These are phyloP conservation scores for Plantago elongata DNA, from an alignment of 257 asterid genomes.

Conservation along the genomic window DNA sequence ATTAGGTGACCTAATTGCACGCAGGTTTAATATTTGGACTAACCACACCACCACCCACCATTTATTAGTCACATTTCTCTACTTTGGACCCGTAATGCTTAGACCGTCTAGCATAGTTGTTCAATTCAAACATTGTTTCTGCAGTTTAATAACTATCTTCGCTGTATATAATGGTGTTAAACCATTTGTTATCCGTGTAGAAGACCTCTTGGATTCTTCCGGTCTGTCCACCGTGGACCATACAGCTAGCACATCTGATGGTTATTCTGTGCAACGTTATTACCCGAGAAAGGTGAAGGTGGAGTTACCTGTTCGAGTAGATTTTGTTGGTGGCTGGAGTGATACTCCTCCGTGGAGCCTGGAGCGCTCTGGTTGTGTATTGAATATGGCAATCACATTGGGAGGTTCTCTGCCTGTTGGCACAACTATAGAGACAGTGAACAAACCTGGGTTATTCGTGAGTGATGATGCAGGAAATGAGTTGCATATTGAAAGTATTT, in stretches of 20 bases:
- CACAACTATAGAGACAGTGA: slow-evolving; percentile 58
- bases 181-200: slow-evolving; percentile 26
- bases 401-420: slow-evolving; percentile 82
- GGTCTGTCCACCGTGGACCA: slow-evolving; percentile 20
- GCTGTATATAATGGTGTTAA: not conserved
- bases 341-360: slow-evolving; percentile 99
- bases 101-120: no score
- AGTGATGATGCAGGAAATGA: slow-evolving; percentile 65
- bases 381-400: slow-evolving; percentile 86
- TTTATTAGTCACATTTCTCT: no score
- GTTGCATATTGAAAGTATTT: slow-evolving; percentile 37
- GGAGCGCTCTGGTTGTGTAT: slow-evolving; percentile 91
- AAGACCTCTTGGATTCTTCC: slow-evolving; percentile 38
- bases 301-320: slow-evolving; percentile 93
- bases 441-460: slow-evolving; percentile 41
- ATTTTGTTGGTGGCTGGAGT: slow-evolving; percentile 98
- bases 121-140: not conserved
- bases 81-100: no score
- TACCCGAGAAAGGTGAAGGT: slow-evolving; percentile 57
- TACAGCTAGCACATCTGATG: slow-evolving; percentile 30
- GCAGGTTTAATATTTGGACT: no score
- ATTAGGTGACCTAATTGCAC: no score
- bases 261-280: slow-evolving; percentile 38
- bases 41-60: no score
- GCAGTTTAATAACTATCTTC: not conserved